Percentiles rank a stretch among this genome's conserved stretches.
Evolutionary conservation across 2,329 filamentous ascomycete genomes (phyloP).

Genomic region (Aspergillus carbonarius): DNA sequence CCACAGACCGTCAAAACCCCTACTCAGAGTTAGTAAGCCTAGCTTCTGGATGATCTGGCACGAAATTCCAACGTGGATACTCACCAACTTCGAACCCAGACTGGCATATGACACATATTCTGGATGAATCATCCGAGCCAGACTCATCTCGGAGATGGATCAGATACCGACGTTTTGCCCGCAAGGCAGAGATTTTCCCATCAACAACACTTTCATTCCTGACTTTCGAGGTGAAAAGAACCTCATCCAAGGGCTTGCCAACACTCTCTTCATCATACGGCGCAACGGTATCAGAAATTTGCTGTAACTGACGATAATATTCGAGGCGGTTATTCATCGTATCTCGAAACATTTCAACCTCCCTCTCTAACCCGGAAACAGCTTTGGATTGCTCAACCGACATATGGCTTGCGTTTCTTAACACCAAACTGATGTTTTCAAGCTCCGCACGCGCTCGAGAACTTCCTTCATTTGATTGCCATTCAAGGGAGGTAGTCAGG

Average conservation of each 20-base stretch:
- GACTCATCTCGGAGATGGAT: constrained; percentile 61
- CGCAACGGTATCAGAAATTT: constrained; percentile 82
- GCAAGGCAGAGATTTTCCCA: constrained; percentile 60
- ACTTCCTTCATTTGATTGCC: constrained; percentile 56
- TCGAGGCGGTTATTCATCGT: constrained; percentile 84
- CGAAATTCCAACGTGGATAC: constrained; percentile 14
- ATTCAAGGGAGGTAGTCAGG: constrained; percentile 59
- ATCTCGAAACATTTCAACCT: constrained; percentile 71
- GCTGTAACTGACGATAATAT: constrained; percentile 87
- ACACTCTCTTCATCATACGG: constrained; percentile 65
- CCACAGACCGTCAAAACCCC: constrained; percentile 71
- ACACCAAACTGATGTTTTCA: constrained; percentile 61
- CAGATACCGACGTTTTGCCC: constrained; percentile 75
- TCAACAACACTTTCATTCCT: constrained; percentile 54
- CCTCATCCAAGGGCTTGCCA: constrained; percentile 56
- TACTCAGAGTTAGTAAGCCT: constrained; percentile 16
- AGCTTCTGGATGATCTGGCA: neutral
- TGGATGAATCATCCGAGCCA: constrained; percentile 59
- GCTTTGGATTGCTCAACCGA: constrained; percentile 54
- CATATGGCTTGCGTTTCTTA: constrained; percentile 59
- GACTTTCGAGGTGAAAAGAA: constrained; percentile 44
- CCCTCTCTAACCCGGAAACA: constrained; percentile 54
- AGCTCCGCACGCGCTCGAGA: constrained; percentile 62
- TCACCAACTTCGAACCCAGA: constrained; percentile 73
- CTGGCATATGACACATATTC: constrained; percentile 85